Conservation (phyloP, 2,329 filamentous ascomycete genomes). For the Epichloe gansuensis region DNA sequence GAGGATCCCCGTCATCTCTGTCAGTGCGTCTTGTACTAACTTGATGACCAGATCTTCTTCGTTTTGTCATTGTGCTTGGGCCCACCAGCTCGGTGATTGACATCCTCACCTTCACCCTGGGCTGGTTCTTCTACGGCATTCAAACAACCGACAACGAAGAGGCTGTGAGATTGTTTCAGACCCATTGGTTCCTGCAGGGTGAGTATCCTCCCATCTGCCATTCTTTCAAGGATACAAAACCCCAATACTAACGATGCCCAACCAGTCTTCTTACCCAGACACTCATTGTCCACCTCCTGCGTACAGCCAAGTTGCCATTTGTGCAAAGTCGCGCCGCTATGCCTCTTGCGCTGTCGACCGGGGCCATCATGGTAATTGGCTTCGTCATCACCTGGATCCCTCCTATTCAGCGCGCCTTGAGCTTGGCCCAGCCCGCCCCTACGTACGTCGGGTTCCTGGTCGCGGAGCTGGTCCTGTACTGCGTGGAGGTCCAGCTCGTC, state of each 20-base stretch:
- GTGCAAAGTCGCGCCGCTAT: conserved; percentile 13
- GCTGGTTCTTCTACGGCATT: conserved; percentile 15
- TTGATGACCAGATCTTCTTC: conserved; percentile 12
- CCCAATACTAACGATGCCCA: background rate
- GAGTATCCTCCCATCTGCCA: background rate
- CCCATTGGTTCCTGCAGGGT: conserved; percentile 18
- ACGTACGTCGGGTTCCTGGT: conserved; percentile 14
- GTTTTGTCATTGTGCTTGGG: conserved; percentile 16
- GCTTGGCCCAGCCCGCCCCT: conserved; percentile 11
- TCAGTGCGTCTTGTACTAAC: background rate
- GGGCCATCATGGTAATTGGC: conserved; percentile 14
- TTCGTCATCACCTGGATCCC: conserved; percentile 16
- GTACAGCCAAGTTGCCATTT: conserved; percentile 16
- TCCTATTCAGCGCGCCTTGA: conserved; percentile 10
- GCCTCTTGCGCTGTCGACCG: conserved; percentile 13
- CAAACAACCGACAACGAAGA: conserved; percentile 6
- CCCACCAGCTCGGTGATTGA: conserved; percentile 19
- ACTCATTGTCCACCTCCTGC: conserved; percentile 17
- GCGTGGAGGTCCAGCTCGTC: conserved; percentile 15
- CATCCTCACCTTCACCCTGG: conserved; percentile 13
- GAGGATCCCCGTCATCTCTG: background rate
- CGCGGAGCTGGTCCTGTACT: conserved; percentile 14
- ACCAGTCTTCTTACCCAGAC: conserved; percentile 16
- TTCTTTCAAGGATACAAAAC: too few relatives aligned
- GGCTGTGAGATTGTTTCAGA: conserved; percentile 12